Evolutionary conservation across 2,329 filamentous ascomycete genomes (phyloP).

Genomic region (Colletotrichum plurivorum): DNA sequence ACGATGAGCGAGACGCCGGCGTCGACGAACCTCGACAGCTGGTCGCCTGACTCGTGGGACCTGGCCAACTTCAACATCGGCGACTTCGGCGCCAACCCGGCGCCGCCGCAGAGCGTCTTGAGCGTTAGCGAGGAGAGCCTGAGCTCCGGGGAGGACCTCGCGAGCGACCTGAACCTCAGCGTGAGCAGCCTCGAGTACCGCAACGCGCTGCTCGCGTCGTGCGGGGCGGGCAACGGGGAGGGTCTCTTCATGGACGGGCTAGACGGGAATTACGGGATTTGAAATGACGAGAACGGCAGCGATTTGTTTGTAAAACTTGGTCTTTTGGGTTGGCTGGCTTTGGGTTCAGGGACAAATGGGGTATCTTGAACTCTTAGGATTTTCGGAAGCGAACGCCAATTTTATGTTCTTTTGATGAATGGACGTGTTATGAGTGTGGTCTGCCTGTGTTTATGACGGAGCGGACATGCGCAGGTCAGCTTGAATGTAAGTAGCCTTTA

Average conservation of each 20-base stretch:
- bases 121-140: constrained; percentile 72
- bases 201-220: constrained; percentile 45
- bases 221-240: constrained; percentile 37
- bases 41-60: constrained; percentile 73
- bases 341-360: background rate
- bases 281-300: constrained; percentile 44
- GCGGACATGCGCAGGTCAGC: too few species aligned
- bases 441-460: too few species aligned
- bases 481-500: too few species aligned
- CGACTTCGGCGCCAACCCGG: constrained; percentile 60
- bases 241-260: constrained; percentile 57
- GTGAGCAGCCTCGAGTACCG: constrained; percentile 54
- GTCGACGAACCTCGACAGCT: constrained; percentile 57
- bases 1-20: constrained; percentile 61
- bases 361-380: background rate
- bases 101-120: constrained; percentile 66
- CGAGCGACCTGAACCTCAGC: constrained; percentile 45
- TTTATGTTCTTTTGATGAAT: background rate
- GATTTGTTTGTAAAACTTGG: constrained; percentile 38
- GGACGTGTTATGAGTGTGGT: too few species aligned
- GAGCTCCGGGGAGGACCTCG: constrained; percentile 67
- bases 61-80: constrained; percentile 64
- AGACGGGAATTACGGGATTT: constrained; percentile 55
- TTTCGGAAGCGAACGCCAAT: background rate
- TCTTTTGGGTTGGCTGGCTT: background rate